Percentiles rank a stretch among this genome's conserved stretches.
Evolutionary conservation across 805 yeast genomes (phyloP).

Genomic region (Clavispora vitiphila): DNA sequence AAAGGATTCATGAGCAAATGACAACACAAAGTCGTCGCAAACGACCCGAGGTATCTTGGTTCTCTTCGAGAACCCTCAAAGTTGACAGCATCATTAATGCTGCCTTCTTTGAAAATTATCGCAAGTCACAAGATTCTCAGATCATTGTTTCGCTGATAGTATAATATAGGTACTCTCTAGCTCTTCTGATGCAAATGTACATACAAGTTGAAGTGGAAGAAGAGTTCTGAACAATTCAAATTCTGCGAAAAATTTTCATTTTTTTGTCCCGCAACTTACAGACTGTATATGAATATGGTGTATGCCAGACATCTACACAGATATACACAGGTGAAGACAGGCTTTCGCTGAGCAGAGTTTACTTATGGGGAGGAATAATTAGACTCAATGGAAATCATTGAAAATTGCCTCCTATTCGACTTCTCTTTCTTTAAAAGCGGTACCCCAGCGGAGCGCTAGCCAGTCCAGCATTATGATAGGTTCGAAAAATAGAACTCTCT

Average conservation of each 20-base stretch:
- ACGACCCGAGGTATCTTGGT: constrained; percentile 9
- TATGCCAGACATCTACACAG: not conserved
- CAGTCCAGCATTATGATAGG: too few relatives aligned
- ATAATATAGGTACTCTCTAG: not conserved
- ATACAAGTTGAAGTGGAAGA: not conserved
- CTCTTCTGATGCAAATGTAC: constrained; percentile 1
- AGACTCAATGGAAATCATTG: too few relatives aligned
- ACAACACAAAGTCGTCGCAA: not conserved
- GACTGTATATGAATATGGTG: not conserved
- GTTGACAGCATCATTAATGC: not conserved
- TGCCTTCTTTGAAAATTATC: constrained; percentile 1
- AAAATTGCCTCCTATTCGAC: too few relatives aligned
- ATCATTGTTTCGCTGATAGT: constrained; percentile 17
- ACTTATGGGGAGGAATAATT: too few relatives aligned
- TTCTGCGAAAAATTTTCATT: not conserved
- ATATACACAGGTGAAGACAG: not conserved
- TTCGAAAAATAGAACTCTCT: too few relatives aligned
- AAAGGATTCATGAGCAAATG: constrained; percentile 17
- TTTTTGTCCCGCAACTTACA: not conserved
- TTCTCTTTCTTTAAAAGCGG: too few relatives aligned
- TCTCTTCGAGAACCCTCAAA: constrained; percentile 5
- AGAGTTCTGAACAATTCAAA: not conserved
- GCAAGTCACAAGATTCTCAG: constrained; percentile 14
- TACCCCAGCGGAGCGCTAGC: too few relatives aligned
- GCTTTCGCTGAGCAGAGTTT: too few relatives aligned